These are phyloP conservation scores for Ogataea corticis DNA, from an alignment of 805 yeast species.

Conservation along the genomic window DNA sequence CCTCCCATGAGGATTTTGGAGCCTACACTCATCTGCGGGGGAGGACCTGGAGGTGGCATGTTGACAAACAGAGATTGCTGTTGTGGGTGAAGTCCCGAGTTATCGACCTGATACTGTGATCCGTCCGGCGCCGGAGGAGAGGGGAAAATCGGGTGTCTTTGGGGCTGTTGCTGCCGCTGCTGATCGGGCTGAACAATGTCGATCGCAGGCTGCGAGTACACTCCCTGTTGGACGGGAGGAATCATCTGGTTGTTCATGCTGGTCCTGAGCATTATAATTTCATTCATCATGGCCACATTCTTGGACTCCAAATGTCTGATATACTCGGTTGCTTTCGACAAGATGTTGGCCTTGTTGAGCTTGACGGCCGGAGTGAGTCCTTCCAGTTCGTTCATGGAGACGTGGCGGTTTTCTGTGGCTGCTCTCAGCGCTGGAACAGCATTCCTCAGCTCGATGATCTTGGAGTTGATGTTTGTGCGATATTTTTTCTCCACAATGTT, in stretches of 20 bases:
- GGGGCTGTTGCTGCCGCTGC: background rate
- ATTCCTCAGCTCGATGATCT: conserved; percentile 66
- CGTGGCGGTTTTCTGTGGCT: conserved; percentile 42
- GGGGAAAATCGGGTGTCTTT: conserved; percentile 10
- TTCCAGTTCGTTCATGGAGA: conserved; percentile 52
- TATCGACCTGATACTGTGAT: conserved; percentile 2
- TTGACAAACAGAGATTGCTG: conserved; percentile 2
- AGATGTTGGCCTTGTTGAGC: conserved; percentile 74
- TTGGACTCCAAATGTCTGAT: conserved; percentile 68
- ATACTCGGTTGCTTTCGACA: conserved; percentile 79
- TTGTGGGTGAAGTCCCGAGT: conserved; percentile 1
- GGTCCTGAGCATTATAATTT: conserved; percentile 49
- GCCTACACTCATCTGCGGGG: conserved; percentile 21
- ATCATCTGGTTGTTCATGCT: conserved; percentile 16
- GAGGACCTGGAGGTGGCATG: background rate
- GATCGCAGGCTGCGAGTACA: conserved; percentile 2
- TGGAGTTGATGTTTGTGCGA: conserved; percentile 72
- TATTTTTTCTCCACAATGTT: conserved; percentile 82
- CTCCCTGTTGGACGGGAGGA: conserved; percentile 10
- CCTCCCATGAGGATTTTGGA: conserved; percentile 36
- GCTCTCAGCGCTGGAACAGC: conserved; percentile 78
- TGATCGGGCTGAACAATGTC: background rate
- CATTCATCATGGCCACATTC: conserved; percentile 50
- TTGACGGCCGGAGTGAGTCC: conserved; percentile 76
- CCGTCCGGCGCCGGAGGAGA: conserved; percentile 10